Conservation (phyloP, 345 rosid genomes). For the Arabidopsis suecica region DNA sequence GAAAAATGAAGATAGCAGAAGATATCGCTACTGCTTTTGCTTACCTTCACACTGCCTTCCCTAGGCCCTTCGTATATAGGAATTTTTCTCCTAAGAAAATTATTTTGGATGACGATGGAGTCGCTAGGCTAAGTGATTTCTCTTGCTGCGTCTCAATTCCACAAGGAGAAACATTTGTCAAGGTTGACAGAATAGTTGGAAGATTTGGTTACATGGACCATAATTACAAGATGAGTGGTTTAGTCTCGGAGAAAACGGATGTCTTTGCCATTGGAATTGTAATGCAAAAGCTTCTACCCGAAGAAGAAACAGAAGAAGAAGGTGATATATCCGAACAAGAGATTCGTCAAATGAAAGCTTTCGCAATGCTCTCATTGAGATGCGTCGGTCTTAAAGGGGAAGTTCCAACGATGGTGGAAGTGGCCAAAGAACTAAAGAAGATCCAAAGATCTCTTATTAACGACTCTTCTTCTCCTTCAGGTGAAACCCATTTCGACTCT, state of each 20-base stretch:
- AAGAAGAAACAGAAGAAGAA: too few relatives aligned
- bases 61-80: not conserved
- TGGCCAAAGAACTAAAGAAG: conserved; percentile 3
- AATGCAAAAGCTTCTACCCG: not conserved
- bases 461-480: not conserved
- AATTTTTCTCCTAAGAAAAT: too few relatives aligned
- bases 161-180: conserved; percentile 17
- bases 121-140: conserved; percentile 7
- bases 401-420: conserved; percentile 11
- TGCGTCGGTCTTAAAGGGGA: not conserved
- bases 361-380: not conserved
- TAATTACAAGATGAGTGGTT: not conserved
- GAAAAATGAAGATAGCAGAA: not conserved
- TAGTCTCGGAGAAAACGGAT: not conserved
- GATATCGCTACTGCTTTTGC: too few relatives aligned
- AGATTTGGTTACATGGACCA: not conserved
- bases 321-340: not conserved
- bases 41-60: too few relatives aligned
- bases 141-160: conserved; percentile 19
- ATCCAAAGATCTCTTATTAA: not conserved
- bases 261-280: not conserved
- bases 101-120: not conserved
- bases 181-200: not conserved
- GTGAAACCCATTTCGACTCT: not conserved
- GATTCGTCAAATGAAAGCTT: not conserved